Evolutionary conservation across 495 filamentous ascomycete genomes (phyloP).

Genomic region (Hypoxylon subgilvum): DNA sequence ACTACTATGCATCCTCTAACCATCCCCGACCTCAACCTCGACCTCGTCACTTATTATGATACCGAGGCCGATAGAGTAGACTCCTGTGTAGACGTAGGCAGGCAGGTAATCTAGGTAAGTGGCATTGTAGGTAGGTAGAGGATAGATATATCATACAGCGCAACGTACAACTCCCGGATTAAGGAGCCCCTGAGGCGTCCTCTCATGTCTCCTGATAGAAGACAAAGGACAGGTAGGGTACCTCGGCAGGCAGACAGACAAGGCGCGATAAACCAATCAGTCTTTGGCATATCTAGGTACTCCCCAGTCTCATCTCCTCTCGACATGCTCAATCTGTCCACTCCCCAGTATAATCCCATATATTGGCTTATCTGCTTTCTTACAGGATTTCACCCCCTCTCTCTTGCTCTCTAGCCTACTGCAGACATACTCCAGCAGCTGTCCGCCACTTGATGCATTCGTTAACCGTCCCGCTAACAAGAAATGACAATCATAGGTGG

Average conservation of each 20-base stretch:
- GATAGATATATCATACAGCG: constrained; percentile 14
- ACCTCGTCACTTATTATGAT: too few species aligned
- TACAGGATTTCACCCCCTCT: neutral
- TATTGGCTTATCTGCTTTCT: neutral
- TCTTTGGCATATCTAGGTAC: too few species aligned
- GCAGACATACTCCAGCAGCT: too few species aligned
- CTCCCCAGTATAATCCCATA: neutral
- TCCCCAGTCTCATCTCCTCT: neutral
- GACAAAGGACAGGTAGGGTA: neutral
- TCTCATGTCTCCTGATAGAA: neutral
- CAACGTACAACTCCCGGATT: constrained; percentile 3
- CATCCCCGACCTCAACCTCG: too few species aligned
- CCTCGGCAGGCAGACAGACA: too few species aligned
- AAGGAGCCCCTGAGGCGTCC: neutral
- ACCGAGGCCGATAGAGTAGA: too few species aligned
- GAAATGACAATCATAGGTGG: too few species aligned
- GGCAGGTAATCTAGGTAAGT: too few species aligned
- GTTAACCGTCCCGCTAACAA: too few species aligned
- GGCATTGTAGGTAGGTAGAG: constrained; percentile 2
- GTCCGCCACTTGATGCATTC: too few species aligned
- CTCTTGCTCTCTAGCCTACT: neutral
- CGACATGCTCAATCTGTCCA: constrained; percentile 29
- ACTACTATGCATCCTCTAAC: too few species aligned
- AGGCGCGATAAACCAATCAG: too few species aligned
- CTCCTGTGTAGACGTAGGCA: constrained; percentile 5